Conservation (phyloP, 1,284 basidiomycete genomes). For the Trichosporon inkin region DNA sequence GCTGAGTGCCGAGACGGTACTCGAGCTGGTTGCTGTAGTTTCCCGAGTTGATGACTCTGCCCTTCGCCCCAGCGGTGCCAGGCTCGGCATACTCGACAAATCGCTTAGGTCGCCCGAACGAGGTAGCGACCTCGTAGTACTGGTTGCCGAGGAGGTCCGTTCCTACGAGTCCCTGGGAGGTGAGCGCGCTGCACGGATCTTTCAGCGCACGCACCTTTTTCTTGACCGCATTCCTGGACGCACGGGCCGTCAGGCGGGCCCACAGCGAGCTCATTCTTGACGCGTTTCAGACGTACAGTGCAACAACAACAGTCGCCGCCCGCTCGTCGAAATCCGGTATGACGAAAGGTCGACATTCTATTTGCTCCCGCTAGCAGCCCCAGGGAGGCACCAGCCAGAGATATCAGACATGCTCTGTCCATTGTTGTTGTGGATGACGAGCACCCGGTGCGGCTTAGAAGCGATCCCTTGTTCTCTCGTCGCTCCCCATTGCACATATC, state of each 20-base stretch:
- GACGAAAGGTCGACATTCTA: conserved; percentile 1
- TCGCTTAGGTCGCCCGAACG: conserved; percentile 29
- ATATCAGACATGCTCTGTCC: too few species aligned
- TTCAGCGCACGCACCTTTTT: not conserved
- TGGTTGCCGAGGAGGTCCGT: conserved; percentile 31
- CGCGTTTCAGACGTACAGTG: not conserved
- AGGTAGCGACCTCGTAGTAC: conserved; percentile 32
- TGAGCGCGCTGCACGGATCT: too few species aligned
- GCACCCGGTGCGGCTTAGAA: too few species aligned
- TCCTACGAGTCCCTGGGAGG: conserved; percentile 19
- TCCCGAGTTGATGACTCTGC: not conserved
- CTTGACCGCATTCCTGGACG: not conserved
- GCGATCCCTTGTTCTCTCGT: not conserved
- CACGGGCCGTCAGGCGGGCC: not conserved
- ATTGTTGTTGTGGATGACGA: too few species aligned
- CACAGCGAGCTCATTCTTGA: conserved; percentile 2
- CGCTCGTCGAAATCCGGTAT: not conserved
- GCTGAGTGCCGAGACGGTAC: conserved; percentile 30
- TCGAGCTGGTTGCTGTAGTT: conserved; percentile 14
- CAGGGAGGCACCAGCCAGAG: too few species aligned
- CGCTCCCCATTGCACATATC: not conserved
- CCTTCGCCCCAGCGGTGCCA: conserved; percentile 14
- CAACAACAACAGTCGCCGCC: not conserved
- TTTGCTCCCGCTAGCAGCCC: conserved; percentile 4
- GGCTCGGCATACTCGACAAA: conserved; percentile 33